Evolutionary conservation across 345 rosid species (phyloP), one percentile per base, ranked within the genome.

Genomic region (Sonneratia alba): DNA sequence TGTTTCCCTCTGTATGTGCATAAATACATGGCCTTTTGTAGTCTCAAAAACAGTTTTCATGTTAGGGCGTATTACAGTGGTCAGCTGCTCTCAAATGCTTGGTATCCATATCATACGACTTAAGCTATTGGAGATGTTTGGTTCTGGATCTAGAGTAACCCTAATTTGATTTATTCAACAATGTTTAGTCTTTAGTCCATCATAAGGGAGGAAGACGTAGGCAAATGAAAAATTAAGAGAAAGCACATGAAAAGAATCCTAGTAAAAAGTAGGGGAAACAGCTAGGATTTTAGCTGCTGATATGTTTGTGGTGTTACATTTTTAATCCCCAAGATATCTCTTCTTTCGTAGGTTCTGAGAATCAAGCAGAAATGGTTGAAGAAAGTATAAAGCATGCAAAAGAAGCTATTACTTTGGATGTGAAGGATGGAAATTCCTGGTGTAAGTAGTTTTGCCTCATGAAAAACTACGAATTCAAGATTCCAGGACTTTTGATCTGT

Each of bases 371-470:
- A 71, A 78, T 83, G 48, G 86, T 89, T 36, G 86, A 82, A 51
- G 85, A 87, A 80, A 89, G 94, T 81, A 87, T 89, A 74, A 82
- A 74, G 70, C 90, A 87, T 74, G 94, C 94, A 47, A 89, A 82
- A 79, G 91, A 87, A 73, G 94, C 94, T 56, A 84, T 89, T 61
- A 48, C 85, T 63, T 78, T 89, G 81, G 94, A 89, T 77, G 91
- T 89, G 78, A 89, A 84, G 82, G 91, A 89, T 79, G 94, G 94
- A 37, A 78, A 81, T 77, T 87, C 90, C 75, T 89, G 94, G 94
- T 89, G 94, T 89, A 87, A 82, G 90, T 34, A 43, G 9, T 59
- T 24, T 61, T 32, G 13, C 11, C 42, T 57, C 57, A 11, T 32
- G 13, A 37, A 13, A 56, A 36, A 62, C 66, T 62, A 24, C 6